Evolutionary conservation across 192 early-diverging fungal species (phyloP).

Genomic region (Coemansia reversa): DNA sequence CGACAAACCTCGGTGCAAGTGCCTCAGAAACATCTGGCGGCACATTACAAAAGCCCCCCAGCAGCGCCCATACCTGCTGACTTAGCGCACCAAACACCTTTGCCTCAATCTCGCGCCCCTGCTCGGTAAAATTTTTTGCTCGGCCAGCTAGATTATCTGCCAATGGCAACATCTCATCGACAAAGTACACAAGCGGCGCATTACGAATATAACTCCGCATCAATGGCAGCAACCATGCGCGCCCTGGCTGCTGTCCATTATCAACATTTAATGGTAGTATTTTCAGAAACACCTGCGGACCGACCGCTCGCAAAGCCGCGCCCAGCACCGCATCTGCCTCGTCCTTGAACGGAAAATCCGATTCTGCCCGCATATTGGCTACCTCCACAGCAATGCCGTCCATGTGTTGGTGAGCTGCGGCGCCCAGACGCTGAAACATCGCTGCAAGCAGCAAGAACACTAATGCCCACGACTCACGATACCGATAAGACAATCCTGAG

Average conservation of each 20-base stretch:
- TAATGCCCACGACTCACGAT: constrained; percentile 80
- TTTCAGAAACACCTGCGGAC: constrained; percentile 72
- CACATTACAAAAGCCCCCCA: constrained; percentile 81
- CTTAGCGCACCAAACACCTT: constrained; percentile 89
- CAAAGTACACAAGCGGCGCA: constrained; percentile 72
- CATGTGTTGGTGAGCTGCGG: constrained; percentile 59
- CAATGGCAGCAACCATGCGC: constrained; percentile 89
- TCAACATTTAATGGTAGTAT: constrained; percentile 86
- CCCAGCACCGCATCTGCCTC: constrained; percentile 81
- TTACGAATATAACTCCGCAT: constrained; percentile 74
- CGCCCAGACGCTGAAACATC: constrained; percentile 74
- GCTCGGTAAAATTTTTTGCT: constrained; percentile 56
- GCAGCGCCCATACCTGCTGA: constrained; percentile 85
- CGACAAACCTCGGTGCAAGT: constrained; percentile 65
- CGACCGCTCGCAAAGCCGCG: constrained; percentile 75
- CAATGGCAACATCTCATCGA: constrained; percentile 70
- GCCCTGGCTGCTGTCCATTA: constrained; percentile 42
- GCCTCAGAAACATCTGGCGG: constrained; percentile 70
- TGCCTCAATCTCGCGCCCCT: constrained; percentile 68
- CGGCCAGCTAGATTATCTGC: constrained; percentile 70
- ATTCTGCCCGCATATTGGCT: constrained; percentile 77
- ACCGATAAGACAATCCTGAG: constrained; percentile 71
- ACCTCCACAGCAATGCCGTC: constrained; percentile 61
- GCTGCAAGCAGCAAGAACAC: constrained; percentile 73
- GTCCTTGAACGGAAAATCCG: constrained; percentile 80